Base-by-base conservation (phyloP, 2,329 filamentous ascomycete species). In the Ophiostoma sp. region DNA sequence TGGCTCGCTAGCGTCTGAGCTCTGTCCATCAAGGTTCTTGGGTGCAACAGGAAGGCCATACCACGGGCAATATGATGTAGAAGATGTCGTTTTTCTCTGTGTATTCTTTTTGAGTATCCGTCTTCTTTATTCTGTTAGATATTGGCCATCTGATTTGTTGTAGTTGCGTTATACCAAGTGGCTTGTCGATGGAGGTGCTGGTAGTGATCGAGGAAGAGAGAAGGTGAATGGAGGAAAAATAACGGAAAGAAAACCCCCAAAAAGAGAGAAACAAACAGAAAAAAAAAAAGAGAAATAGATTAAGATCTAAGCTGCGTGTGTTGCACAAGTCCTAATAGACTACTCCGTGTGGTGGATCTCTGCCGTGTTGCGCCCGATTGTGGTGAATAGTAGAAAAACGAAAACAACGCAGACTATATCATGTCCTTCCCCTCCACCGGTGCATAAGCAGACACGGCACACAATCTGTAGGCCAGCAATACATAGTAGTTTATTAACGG, bases 11-110 rank as follows among this genome's bases (percentile, higher is more conserved):
- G 33, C 62, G 57, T 33, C 33, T 17, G 31, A 62, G 31, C n/a
- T n/a, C 3, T 33, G 48, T 33, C 70, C 62, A 71, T 71, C 70
- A 57, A 68, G 70, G 70, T 71, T 68, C 67, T 69, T 67, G 62
- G 62, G 62, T 39, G 31, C 20, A 65, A 65, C 33, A 36, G 27
- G 60, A 3, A 35, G 48, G 17, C 20, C 6, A 65, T 4, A 4
- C n/a, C 23, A 17, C 62, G 31, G 33, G 17, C 23, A 15, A 15
- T 39, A 65, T 57, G 23, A 39, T n/a, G 62, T 36, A 33, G 57
- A 62, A 48, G 41, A 44, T 44, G n/a, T n/a, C 15, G 44, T 48
- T 48, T 4, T 48, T 17, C 4, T 48, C 17, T 48, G 44, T 20
- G 44, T 48, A n/a, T 48, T 7, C 5, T 6, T 15, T 5, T 48